These are phyloP conservation scores for Epichloe coenophiala DNA, from an alignment of 2,329 filamentous ascomycete species.

Conservation along the genomic window DNA sequence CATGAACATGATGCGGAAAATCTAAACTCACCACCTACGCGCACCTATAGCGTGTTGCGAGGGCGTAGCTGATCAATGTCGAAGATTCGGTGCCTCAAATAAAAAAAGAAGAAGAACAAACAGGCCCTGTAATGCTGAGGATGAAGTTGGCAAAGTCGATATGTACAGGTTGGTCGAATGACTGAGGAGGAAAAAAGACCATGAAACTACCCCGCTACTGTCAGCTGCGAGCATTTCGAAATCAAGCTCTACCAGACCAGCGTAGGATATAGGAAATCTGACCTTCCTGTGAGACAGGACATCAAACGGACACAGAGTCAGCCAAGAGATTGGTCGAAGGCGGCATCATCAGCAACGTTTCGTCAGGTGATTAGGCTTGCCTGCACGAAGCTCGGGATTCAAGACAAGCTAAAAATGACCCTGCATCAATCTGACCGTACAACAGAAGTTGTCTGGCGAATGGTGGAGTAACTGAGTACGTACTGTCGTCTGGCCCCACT, in stretches of 20 bases:
- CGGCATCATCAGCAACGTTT: neutral
- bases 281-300: neutral
- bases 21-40: neutral
- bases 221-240: neutral
- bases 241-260: neutral
- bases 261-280: neutral
- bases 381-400: neutral
- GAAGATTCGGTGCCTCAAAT: neutral
- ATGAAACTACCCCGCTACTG: constrained; percentile 1
- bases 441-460: neutral
- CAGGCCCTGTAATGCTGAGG: neutral
- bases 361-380: constrained; percentile 2
- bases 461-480: neutral
- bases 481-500: neutral
- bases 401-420: neutral
- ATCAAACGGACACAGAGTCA: neutral
- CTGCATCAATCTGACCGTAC: neutral
- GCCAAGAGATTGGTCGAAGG: neutral
- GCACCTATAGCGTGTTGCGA: neutral
- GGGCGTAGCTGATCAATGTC: neutral
- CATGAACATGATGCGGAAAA: neutral
- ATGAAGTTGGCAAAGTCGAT: neutral
- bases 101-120: neutral
- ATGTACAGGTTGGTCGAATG: neutral
- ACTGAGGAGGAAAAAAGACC: neutral